A percentile compares a stretch with the other conserved stretches of the same genome.
Evolutionary conservation across 1,139 yeast genomes (phyloP).

Genomic region (Saccharomycopsis hybrid): DNA sequence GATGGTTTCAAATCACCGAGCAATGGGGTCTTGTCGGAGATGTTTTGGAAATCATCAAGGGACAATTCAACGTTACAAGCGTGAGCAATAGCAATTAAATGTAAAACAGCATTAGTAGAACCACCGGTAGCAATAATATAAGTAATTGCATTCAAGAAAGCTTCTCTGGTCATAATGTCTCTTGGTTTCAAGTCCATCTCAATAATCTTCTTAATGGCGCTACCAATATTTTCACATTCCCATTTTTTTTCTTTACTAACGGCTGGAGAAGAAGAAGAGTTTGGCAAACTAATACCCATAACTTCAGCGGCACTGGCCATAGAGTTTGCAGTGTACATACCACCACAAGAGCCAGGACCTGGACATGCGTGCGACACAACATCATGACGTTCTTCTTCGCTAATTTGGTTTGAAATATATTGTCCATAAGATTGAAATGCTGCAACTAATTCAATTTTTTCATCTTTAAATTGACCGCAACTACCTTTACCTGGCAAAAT

Average conservation of each 20-base stretch:
- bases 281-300: constrained; percentile 89
- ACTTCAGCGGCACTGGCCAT: constrained; percentile 99
- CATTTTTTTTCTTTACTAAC: constrained; percentile 66
- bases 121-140: constrained; percentile 96
- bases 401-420: constrained; percentile 67
- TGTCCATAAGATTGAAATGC: constrained; percentile 98
- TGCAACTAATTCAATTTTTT: constrained; percentile 79
- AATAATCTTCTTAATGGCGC: constrained; percentile 73
- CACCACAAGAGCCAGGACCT: constrained; percentile 99
- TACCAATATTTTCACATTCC: constrained; percentile 83
- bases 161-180: constrained; percentile 84
- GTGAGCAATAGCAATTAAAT: constrained; percentile 86
- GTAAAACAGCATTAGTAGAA: constrained; percentile 94
- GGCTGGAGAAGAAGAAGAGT: constrained; percentile 90
- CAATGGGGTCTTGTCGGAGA: constrained; percentile 85
- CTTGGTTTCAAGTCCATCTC: constrained; percentile 74
- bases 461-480: constrained; percentile 51
- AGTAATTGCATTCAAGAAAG: constrained; percentile 93
- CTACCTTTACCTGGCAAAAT: constrained; percentile 79
- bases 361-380: constrained; percentile 92
- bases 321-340: constrained; percentile 99
- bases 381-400: constrained; percentile 74
- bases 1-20: constrained; percentile 96
- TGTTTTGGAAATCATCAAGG: constrained; percentile 91
- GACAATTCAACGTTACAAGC: constrained; percentile 82